phyloP scores from a whole-genome alignment of 441 rosid genomes.

The Gossypium armourianum region DNA sequence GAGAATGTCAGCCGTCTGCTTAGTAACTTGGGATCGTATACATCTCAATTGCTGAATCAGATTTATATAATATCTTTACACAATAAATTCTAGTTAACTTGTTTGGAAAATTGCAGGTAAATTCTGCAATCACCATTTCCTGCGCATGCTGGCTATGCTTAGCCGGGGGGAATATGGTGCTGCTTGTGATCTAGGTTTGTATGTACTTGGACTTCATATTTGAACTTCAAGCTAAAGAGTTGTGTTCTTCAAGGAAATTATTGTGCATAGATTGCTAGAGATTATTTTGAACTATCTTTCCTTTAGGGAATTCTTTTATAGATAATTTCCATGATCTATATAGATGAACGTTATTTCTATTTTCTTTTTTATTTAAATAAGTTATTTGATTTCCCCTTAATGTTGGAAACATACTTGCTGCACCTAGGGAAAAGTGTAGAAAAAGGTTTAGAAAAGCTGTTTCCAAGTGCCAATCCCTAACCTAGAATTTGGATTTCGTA shows the following conservation, averaged over 20 bases:
- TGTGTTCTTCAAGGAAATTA: not conserved
- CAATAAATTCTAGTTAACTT: not conserved
- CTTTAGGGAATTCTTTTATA: not conserved
- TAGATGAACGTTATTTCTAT: not conserved
- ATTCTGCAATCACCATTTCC: slow-evolving; percentile 86
- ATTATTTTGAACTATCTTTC: not conserved
- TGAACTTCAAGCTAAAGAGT: not conserved
- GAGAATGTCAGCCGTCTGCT: not conserved
- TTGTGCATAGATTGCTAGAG: not conserved
- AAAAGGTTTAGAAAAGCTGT: not conserved
- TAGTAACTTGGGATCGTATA: not conserved
- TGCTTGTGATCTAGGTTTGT: slow-evolving; percentile 50
- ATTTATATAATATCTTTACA: not conserved
- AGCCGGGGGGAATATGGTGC: slow-evolving; percentile 68
- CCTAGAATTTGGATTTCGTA: not conserved
- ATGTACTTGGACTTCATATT: not conserved
- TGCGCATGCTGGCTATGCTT: slow-evolving; percentile 58
- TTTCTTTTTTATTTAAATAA: not conserved
- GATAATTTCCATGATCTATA: not conserved
- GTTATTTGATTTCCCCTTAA: not conserved
- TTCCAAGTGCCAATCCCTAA: not conserved
- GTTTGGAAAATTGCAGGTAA: slow-evolving; percentile 40
- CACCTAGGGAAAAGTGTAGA: not conserved
- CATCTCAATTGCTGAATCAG: not conserved
- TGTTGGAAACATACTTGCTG: not conserved